Evolutionary conservation across 441 rosid genomes (phyloP).

Genomic region (Aquilaria agallochum): DNA sequence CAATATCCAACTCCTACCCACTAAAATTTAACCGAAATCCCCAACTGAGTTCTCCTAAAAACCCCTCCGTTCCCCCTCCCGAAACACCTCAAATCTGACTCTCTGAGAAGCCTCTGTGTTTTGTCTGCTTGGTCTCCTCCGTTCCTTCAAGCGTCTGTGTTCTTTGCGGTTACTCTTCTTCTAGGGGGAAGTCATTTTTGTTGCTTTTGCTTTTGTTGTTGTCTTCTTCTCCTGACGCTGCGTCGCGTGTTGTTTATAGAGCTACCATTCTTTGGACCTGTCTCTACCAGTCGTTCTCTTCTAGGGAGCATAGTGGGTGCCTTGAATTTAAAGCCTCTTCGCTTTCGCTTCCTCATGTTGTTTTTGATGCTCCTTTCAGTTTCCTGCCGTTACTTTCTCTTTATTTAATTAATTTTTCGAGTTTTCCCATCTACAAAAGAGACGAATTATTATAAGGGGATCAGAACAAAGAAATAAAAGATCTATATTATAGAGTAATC

Average conservation of each 20-base stretch:
- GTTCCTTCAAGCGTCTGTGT: background rate
- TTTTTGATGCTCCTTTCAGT: too few relatives aligned
- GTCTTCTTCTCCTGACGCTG: background rate
- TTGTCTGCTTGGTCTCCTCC: too few relatives aligned
- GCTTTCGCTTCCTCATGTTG: background rate
- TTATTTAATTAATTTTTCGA: too few relatives aligned
- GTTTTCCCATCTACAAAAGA: too few relatives aligned
- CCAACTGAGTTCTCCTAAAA: background rate
- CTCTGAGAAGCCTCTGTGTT: background rate
- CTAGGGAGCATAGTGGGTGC: background rate
- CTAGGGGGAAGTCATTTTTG: too few relatives aligned
- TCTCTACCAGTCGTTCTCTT: constrained; percentile 31
- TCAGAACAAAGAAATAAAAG: too few relatives aligned
- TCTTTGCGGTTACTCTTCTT: background rate
- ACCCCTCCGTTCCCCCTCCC: constrained; percentile 1
- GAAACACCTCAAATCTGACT: constrained; percentile 12
- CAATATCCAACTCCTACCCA: constrained; percentile 16
- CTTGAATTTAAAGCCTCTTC: background rate
- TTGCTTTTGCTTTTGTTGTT: background rate
- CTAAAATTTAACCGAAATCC: constrained; percentile 1
- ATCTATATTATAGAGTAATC: too few relatives aligned
- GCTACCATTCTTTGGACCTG: constrained; percentile 14
- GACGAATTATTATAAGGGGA: too few relatives aligned
- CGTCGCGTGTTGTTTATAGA: background rate
- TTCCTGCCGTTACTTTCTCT: too few relatives aligned